phyloP scores from a whole-genome alignment of 495 filamentous ascomycete species.

The Ramalina intermedia region DNA sequence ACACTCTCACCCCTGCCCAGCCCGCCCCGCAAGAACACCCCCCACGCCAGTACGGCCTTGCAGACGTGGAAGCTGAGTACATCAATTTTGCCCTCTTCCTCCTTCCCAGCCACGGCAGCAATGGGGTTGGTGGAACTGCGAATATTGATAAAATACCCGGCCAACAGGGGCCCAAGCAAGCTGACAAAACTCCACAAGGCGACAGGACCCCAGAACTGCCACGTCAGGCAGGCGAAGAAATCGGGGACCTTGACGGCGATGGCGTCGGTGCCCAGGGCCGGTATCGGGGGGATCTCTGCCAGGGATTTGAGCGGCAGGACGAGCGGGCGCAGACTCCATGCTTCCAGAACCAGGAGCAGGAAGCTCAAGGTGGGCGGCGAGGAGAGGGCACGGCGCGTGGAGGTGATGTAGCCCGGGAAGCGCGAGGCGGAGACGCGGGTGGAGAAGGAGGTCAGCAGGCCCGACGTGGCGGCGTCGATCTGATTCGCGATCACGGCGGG shows the following conservation, averaged over 20 bases:
- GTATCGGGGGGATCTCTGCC: slow-evolving; percentile 51
- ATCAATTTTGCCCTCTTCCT: slow-evolving; percentile 48
- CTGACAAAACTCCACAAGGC: slow-evolving; percentile 64
- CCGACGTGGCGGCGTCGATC: slow-evolving; percentile 60
- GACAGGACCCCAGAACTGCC: slow-evolving; percentile 69
- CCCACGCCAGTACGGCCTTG: slow-evolving; percentile 65
- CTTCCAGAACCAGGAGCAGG: slow-evolving; percentile 38
- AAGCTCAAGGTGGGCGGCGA: slow-evolving; percentile 50
- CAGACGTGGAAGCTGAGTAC: slow-evolving; percentile 78
- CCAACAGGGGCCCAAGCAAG: slow-evolving; percentile 49
- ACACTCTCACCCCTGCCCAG: slow-evolving; percentile 37
- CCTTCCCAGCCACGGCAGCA: slow-evolving; percentile 14
- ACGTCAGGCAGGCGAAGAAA: slow-evolving; percentile 62
- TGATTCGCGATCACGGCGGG: slow-evolving; percentile 71
- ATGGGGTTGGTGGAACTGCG: slow-evolving; percentile 18
- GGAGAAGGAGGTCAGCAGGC: slow-evolving; percentile 38
- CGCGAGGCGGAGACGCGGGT: slow-evolving; percentile 29
- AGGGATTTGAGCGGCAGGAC: slow-evolving; percentile 55
- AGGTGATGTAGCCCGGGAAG: slow-evolving; percentile 31
- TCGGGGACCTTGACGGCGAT: slow-evolving; percentile 57
- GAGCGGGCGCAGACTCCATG: slow-evolving; percentile 41
- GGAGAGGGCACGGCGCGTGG: slow-evolving; percentile 46
- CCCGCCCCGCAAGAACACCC: slow-evolving; percentile 54
- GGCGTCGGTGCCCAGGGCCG: slow-evolving; percentile 25
- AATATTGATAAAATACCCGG: slow-evolving; percentile 81